phyloP scores from a whole-genome alignment of 305 asterid genomes.

The Rubia balearica region DNA sequence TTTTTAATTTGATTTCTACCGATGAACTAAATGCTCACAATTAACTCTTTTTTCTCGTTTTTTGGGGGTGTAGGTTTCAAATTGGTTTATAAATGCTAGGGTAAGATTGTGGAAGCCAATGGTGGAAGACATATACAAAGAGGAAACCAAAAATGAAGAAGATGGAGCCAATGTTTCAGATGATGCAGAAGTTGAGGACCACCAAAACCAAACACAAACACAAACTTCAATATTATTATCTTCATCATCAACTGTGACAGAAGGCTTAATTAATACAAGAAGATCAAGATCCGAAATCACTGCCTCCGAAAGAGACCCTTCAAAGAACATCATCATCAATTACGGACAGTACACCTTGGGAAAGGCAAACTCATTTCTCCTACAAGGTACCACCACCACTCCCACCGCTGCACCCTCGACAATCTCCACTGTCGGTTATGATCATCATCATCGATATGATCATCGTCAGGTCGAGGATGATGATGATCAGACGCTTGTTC shows the following conservation, averaged over 20 bases:
- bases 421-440: background rate
- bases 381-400: conserved; percentile 19
- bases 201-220: conserved; percentile 13
- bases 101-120: conserved; percentile 86
- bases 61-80: conserved; percentile 46
- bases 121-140: conserved; percentile 82
- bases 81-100: conserved; percentile 92
- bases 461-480: background rate
- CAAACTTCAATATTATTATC: conserved; percentile 30
- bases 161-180: conserved; percentile 17
- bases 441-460: background rate
- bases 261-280: conserved; percentile 15
- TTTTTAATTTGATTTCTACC: no score
- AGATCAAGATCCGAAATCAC: conserved; percentile 31
- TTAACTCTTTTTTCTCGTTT: background rate
- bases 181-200: conserved; percentile 18
- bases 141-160: conserved; percentile 33
- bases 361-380: conserved; percentile 37
- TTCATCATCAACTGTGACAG: conserved; percentile 12
- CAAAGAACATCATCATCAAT: conserved; percentile 31
- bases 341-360: conserved; percentile 36
- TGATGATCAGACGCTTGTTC: background rate
- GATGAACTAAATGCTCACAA: background rate
- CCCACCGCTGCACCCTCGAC: conserved; percentile 10
- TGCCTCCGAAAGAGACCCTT: conserved; percentile 37